phyloP scores from a whole-genome alignment of 2,329 filamentous ascomycete genomes.

The Exophiala phaeomuriformis region DNA sequence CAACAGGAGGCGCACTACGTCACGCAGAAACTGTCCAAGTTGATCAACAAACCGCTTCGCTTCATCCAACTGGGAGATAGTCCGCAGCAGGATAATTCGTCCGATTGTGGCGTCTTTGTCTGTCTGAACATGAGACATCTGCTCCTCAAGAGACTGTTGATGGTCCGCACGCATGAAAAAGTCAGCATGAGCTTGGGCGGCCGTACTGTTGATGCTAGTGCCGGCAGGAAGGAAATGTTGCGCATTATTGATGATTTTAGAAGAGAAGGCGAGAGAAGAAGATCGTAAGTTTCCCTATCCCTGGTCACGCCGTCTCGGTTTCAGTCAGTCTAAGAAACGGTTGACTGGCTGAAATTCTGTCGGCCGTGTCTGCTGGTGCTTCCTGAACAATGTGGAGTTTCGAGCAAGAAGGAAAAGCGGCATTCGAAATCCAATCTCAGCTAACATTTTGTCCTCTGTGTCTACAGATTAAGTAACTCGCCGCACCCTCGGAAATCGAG shows the following conservation, averaged over 20 bases:
- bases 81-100: slow-evolving; percentile 85
- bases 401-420: no score
- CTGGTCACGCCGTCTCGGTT: no score
- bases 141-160: slow-evolving; percentile 74
- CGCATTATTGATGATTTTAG: slow-evolving; percentile 79
- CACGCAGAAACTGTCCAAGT: slow-evolving; percentile 58
- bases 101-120: slow-evolving; percentile 92
- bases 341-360: no score
- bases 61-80: slow-evolving; percentile 79
- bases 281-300: slow-evolving; percentile 54
- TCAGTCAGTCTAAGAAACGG: no score
- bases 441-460: not conserved
- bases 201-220: slow-evolving; percentile 70
- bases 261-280: slow-evolving; percentile 76
- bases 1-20: slow-evolving; percentile 63
- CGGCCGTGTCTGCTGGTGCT: no score
- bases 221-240: slow-evolving; percentile 83
- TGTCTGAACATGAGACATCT: slow-evolving; percentile 92
- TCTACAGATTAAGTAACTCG: slow-evolving; percentile 22
- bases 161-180: slow-evolving; percentile 72
- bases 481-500: slow-evolving; percentile 24
- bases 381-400: no score
- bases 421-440: no score
- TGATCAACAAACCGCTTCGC: slow-evolving; percentile 59
- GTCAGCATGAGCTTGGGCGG: slow-evolving; percentile 90